Percentiles rank a stretch among this genome's conserved stretches.
These are phyloP conservation scores for Asterophora lycoperdoides DNA, from an alignment of 768 basidiomycete genomes.

Conservation along the genomic window DNA sequence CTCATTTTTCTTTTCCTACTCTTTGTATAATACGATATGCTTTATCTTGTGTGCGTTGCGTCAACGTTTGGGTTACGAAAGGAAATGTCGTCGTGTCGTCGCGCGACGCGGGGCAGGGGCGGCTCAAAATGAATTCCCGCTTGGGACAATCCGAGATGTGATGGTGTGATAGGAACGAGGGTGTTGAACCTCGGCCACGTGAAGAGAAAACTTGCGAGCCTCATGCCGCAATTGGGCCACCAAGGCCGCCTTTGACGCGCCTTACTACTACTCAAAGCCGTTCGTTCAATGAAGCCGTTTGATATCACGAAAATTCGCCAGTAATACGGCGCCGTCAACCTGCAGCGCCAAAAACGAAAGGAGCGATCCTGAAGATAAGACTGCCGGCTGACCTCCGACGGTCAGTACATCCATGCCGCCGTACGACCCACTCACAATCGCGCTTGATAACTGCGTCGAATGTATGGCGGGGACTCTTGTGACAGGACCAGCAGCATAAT, in stretches of 20 bases:
- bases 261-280: slow-evolving; percentile 1
- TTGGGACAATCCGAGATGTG: slow-evolving; percentile 13
- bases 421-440: neutral
- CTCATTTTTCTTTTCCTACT: no score
- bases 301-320: neutral
- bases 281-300: neutral
- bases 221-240: slow-evolving; percentile 8
- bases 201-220: slow-evolving; percentile 9
- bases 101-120: no score
- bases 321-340: neutral
- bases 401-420: neutral
- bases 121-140: no score
- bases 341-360: neutral
- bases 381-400: neutral
- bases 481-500: neutral
- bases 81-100: no score
- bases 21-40: neutral
- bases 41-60: neutral
- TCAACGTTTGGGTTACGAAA: no score
- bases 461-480: neutral
- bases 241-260: neutral
- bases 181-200: slow-evolving; percentile 9
- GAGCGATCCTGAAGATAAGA: neutral
- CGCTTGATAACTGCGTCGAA: neutral
- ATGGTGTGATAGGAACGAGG: slow-evolving; percentile 14